Conservation (phyloP, 768 basidiomycete species). For the Suillus bovinus region DNA sequence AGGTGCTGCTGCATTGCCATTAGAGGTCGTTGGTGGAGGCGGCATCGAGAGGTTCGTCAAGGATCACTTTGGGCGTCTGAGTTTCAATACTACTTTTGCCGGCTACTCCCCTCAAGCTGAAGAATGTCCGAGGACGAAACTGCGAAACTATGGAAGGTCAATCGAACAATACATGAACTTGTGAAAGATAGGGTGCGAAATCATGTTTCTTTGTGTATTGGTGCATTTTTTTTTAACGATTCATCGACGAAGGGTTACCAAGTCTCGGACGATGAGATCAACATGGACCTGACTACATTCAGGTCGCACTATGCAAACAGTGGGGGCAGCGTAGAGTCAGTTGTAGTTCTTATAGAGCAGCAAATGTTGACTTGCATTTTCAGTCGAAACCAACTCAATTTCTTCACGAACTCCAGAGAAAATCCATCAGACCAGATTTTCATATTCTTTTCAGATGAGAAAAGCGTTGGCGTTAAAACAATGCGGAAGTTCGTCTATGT, state of each 20-base stretch:
- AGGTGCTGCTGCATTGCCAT: slow-evolving; percentile 32
- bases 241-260: slow-evolving; percentile 71
- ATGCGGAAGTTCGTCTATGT: slow-evolving; percentile 83
- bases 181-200: slow-evolving; percentile 85
- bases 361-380: slow-evolving; percentile 16
- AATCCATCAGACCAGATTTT: slow-evolving; percentile 83
- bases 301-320: slow-evolving; percentile 68
- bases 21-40: slow-evolving; percentile 39
- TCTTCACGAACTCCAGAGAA: slow-evolving; percentile 75
- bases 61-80: slow-evolving; percentile 42
- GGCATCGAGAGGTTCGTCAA: slow-evolving; percentile 30
- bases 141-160: slow-evolving; percentile 93
- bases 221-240: slow-evolving; percentile 7
- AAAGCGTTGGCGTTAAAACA: slow-evolving; percentile 93
- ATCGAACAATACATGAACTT: slow-evolving; percentile 94
- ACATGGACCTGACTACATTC: slow-evolving; percentile 84
- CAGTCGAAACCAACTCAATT: slow-evolving; percentile 88
- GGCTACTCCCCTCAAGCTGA: slow-evolving; percentile 22
- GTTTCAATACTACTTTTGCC: slow-evolving; percentile 48
- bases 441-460: slow-evolving; percentile 94
- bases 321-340: slow-evolving; percentile 84
- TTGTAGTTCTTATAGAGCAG: slow-evolving; percentile 18
- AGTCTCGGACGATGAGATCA: slow-evolving; percentile 92
- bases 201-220: background rate
- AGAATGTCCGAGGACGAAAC: slow-evolving; percentile 79